Conservation (phyloP, 805 yeast species). For the Komagataella phaffii region DNA sequence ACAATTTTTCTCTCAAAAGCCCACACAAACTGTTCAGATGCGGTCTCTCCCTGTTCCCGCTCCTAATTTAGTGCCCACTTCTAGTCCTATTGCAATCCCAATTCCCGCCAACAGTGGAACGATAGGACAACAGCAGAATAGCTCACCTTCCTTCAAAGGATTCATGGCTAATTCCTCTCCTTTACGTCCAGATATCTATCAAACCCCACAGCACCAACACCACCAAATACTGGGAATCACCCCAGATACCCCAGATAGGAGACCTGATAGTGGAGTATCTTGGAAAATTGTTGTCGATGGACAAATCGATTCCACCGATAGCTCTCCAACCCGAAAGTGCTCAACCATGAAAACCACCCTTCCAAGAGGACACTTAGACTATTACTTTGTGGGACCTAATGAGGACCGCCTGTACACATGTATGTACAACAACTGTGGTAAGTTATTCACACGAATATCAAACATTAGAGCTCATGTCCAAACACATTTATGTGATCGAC, state of each 20-base stretch:
- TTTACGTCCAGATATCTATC: not conserved
- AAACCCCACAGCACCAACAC: not conserved
- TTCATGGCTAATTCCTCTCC: not conserved
- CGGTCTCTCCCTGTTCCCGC: not conserved
- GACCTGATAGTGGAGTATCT: conserved; percentile 3
- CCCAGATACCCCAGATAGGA: not conserved
- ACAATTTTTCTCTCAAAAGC: not conserved
- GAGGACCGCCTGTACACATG: conserved; percentile 62
- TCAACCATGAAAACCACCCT: conserved; percentile 49
- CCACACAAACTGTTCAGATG: not conserved
- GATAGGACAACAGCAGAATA: not conserved
- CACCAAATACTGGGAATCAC: conserved; percentile 3
- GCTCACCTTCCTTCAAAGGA: not conserved
- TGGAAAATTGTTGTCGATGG: conserved; percentile 19
- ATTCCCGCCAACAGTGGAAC: not conserved
- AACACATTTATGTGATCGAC: conserved; percentile 90
- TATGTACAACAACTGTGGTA: conserved; percentile 64
- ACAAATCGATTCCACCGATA: conserved; percentile 17
- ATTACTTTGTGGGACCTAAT: conserved; percentile 71
- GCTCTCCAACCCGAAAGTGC: conserved; percentile 31
- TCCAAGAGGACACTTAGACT: conserved; percentile 85
- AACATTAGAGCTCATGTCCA: conserved; percentile 93
- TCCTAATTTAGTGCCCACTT: not conserved
- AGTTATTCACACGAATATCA: conserved; percentile 76
- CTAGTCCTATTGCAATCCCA: not conserved